phyloP scores from a whole-genome alignment of 805 yeast genomes.

The Cyberlindnera saturnus region DNA sequence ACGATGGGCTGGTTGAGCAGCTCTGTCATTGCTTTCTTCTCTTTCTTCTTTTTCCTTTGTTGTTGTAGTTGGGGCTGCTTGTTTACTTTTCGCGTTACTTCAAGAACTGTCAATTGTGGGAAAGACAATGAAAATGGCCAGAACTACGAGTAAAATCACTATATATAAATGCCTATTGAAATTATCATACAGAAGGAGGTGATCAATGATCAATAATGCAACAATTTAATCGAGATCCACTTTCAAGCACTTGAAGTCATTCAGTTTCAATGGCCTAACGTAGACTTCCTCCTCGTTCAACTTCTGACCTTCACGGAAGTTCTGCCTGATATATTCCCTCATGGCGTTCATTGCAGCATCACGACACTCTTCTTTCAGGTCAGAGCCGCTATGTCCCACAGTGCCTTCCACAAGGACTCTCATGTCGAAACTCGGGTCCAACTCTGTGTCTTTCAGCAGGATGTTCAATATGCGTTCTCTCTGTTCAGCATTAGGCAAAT shows the following conservation, averaged over 20 bases:
- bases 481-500: conserved; percentile 63
- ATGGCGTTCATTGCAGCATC: conserved; percentile 90
- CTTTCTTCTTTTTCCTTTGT: neutral
- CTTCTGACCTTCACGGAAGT: conserved; percentile 30
- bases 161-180: too few relatives aligned
- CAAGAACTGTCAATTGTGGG: too few relatives aligned
- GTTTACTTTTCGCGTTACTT: conserved; percentile 6
- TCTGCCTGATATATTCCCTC: conserved; percentile 70
- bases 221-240: neutral
- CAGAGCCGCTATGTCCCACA: conserved; percentile 83
- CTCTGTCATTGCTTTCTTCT: neutral
- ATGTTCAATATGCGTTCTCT: conserved; percentile 66
- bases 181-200: too few relatives aligned
- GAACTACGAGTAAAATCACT: too few relatives aligned
- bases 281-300: conserved; percentile 32
- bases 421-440: conserved; percentile 55
- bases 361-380: conserved; percentile 82
- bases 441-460: conserved; percentile 55
- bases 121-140: too few relatives aligned
- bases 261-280: conserved; percentile 54
- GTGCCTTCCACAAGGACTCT: conserved; percentile 56
- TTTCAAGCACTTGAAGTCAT: conserved; percentile 41
- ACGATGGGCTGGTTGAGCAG: conserved; percentile 68
- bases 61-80: neutral
- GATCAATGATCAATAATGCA: too few relatives aligned